Evolutionary conservation across 768 basidiomycete genomes (phyloP).

Genomic region (Guyanaporus albipodus): DNA sequence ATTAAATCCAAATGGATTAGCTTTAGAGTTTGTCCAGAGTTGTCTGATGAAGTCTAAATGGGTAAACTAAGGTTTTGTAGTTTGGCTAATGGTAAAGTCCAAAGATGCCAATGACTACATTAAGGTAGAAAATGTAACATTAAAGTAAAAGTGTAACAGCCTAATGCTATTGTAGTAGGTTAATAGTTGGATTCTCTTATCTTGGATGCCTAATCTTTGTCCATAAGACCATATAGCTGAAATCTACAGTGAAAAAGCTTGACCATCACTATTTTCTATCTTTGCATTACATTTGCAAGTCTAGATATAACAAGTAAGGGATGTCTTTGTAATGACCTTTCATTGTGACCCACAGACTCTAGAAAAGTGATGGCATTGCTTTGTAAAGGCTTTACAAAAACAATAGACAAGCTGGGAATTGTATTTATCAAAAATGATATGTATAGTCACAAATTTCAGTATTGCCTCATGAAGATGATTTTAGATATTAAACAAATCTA

Average conservation of each 20-base stretch:
- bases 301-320: conserved; percentile 95
- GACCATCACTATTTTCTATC: conserved; percentile 68
- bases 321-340: background rate
- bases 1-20: too few relatives aligned
- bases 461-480: conserved; percentile 4
- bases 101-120: too few relatives aligned
- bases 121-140: too few relatives aligned
- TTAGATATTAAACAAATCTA: conserved; percentile 75
- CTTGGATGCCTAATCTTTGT: conserved; percentile 7
- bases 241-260: conserved; percentile 71
- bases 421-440: conserved; percentile 74
- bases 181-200: background rate
- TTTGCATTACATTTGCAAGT: conserved; percentile 84
- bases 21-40: too few relatives aligned
- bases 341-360: conserved; percentile 12
- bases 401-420: conserved; percentile 88
- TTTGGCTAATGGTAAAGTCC: too few relatives aligned
- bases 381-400: conserved; percentile 86
- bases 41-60: too few relatives aligned
- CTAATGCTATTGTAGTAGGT: conserved; percentile 65
- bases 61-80: too few relatives aligned
- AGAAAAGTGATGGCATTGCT: conserved; percentile 86
- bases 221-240: conserved; percentile 45
- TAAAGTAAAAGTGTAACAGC: too few relatives aligned
- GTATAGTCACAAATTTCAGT: conserved; percentile 27